Evolutionary conservation across 306 rosid genomes (phyloP).

Genomic region (Trifolium pratense): DNA sequence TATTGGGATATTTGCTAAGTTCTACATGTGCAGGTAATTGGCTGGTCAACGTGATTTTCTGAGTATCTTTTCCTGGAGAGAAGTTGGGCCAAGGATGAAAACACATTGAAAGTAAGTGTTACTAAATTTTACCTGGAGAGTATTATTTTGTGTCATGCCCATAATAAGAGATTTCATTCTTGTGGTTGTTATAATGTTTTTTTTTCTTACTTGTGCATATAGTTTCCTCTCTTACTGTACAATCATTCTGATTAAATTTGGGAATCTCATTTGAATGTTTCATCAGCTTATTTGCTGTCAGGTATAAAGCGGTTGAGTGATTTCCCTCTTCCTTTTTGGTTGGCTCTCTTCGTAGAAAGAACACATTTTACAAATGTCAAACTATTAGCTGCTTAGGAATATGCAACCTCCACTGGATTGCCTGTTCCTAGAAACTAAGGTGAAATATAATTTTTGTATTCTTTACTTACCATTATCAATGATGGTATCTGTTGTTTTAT

Average conservation of each 20-base stretch:
- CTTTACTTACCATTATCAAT: no score
- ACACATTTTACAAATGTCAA: slow-evolving; percentile 94
- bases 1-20: slow-evolving; percentile 27
- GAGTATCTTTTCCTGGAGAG: slow-evolving; percentile 97
- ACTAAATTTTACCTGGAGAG: no score
- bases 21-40: slow-evolving; percentile 76
- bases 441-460: slow-evolving; percentile 36
- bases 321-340: slow-evolving; percentile 94
- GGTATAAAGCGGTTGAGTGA: slow-evolving; percentile 81
- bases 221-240: neutral
- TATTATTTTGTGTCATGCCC: neutral
- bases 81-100: slow-evolving; percentile 97
- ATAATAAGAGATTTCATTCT: neutral
- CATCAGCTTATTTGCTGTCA: slow-evolving; percentile 62
- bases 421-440: slow-evolving; percentile 96
- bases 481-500: no score
- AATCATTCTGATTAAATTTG: slow-evolving; percentile 28
- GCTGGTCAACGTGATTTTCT: slow-evolving; percentile 99
- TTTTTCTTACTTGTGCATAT: slow-evolving; percentile 19
- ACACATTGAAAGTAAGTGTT: slow-evolving; percentile 71
- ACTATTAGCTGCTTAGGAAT: slow-evolving; percentile 89
- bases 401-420: slow-evolving; percentile 75
- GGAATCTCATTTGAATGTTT: slow-evolving; percentile 44
- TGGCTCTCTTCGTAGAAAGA: slow-evolving; percentile 99
- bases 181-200: slow-evolving; percentile 15